Conservation (phyloP, 495 filamentous ascomycete species). For the Neohortaea acidophila region DNA sequence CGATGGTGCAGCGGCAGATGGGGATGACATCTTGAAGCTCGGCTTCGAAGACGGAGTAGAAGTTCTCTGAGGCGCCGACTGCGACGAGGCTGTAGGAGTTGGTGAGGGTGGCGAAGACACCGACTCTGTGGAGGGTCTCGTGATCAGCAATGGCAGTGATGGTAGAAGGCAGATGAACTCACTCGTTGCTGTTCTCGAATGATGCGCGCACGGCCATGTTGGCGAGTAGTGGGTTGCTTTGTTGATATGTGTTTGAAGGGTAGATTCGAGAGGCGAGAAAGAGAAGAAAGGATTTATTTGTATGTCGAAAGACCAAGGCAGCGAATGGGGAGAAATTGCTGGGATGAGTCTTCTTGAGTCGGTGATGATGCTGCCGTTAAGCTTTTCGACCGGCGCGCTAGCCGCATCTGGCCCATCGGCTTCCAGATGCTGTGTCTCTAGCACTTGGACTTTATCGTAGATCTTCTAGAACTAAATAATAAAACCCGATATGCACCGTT, state of each 20-base stretch:
- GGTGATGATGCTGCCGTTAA: no score
- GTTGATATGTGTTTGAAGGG: constrained; percentile 1
- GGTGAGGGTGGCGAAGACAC: constrained; percentile 89
- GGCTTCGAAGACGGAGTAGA: constrained; percentile 94
- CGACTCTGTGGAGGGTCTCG: constrained; percentile 53
- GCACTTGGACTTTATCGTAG: no score
- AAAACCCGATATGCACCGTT: no score
- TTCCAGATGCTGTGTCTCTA: no score
- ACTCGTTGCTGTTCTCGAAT: constrained; percentile 99
- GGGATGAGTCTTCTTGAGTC: no score
- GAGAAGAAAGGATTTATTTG: no score
- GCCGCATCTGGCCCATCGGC: no score
- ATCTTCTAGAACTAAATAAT: no score
- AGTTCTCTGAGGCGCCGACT: constrained; percentile 91
- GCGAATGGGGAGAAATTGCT: no score
- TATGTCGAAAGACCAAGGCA: no score
- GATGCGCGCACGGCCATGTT: constrained; percentile 36
- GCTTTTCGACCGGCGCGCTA: no score
- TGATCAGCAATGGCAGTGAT: neutral
- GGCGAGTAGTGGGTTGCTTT: neutral
- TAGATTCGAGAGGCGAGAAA: no score
- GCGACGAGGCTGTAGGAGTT: constrained; percentile 92
- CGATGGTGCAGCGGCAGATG: constrained; percentile 94
- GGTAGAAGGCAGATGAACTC: constrained; percentile 5
- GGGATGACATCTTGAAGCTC: constrained; percentile 95